phyloP scores from a whole-genome alignment of 139 green algal species.

The Chlamydomonas sp. region DNA sequence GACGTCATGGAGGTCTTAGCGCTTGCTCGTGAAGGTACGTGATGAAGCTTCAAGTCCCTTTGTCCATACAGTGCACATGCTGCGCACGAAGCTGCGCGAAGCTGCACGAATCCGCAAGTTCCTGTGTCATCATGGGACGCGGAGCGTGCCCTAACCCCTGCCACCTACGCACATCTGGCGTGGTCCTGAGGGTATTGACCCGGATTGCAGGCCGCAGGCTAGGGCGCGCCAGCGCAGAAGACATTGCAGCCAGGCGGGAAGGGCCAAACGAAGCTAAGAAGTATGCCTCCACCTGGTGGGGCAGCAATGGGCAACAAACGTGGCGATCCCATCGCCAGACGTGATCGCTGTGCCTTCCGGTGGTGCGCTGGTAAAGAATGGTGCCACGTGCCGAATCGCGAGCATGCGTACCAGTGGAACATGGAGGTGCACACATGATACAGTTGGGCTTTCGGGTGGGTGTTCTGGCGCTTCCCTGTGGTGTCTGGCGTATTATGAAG shows the following conservation, averaged over 20 bases:
- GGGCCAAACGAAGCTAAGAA: slow-evolving; percentile 15
- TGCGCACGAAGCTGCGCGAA: not conserved
- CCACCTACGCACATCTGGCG: not conserved
- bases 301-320: too few species aligned
- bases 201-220: not conserved
- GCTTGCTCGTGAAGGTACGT: not conserved
- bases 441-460: too few species aligned
- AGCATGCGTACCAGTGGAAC: too few species aligned
- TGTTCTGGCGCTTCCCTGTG: too few species aligned
- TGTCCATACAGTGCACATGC: not conserved
- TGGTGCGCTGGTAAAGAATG: too few species aligned
- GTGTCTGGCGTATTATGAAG: too few species aligned
- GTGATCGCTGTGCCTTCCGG: too few species aligned
- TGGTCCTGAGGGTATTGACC: not conserved
- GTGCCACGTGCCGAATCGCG: too few species aligned
- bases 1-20: not conserved
- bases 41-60: not conserved
- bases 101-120: too few species aligned
- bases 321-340: too few species aligned
- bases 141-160: too few species aligned
- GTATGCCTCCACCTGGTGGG: slow-evolving; percentile 13
- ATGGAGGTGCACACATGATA: too few species aligned
- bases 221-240: slow-evolving; percentile 13
- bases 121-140: not conserved
- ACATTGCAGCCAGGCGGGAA: slow-evolving; percentile 3